A percentile compares a stretch with the other conserved stretches of the same genome.
Evolutionary conservation across 2,329 filamentous ascomycete species (phyloP).

Genomic region (Pseudogymnoascus sp.): DNA sequence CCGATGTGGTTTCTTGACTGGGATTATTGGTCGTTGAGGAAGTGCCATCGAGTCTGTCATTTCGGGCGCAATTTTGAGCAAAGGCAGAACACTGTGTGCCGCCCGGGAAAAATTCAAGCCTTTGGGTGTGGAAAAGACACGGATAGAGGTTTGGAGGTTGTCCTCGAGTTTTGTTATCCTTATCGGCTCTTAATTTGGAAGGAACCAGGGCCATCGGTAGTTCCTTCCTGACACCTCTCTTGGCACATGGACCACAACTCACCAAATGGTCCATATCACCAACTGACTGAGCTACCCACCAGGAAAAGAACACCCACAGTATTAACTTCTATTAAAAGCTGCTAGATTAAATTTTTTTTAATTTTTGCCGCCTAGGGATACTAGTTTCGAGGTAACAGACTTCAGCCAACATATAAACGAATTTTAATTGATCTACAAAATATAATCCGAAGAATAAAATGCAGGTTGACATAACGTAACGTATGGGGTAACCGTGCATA

Average conservation of each 20-base stretch:
- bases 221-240: not conserved
- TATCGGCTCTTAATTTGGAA: slow-evolving; percentile 2
- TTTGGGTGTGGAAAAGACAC: not conserved
- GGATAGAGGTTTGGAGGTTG: slow-evolving; percentile 1
- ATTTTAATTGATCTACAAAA: not conserved
- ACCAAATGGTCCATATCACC: not conserved
- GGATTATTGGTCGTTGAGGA: not conserved
- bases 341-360: not conserved
- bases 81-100: not conserved
- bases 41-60: not conserved
- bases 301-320: too few species aligned
- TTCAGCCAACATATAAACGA: not conserved
- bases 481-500: too few species aligned
- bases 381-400: not conserved
- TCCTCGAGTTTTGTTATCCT: not conserved
- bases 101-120: not conserved
- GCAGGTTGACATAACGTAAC: too few species aligned
- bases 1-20: not conserved
- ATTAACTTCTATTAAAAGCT: not conserved
- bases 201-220: not conserved
- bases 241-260: not conserved
- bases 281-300: not conserved
- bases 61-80: not conserved
- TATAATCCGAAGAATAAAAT: not conserved
- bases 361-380: not conserved